Evolutionary conservation across 805 yeast species (phyloP).

Genomic region (Ogataea allantospora): DNA sequence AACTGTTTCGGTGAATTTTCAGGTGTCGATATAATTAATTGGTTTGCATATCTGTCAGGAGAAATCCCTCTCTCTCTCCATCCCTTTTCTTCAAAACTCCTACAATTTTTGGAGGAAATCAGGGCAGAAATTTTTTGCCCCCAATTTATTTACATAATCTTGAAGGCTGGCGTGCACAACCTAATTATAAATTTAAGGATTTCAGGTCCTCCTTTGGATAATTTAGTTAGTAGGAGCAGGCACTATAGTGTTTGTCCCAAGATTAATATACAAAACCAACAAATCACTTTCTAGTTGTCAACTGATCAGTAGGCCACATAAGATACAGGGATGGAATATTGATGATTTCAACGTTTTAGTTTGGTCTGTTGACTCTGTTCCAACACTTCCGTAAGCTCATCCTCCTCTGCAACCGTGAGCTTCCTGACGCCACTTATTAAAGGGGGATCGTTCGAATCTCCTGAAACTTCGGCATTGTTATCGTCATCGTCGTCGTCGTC

Average conservation of each 20-base stretch:
- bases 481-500: conserved; percentile 44
- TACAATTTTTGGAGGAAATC: conserved; percentile 7
- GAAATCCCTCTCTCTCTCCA: conserved; percentile 13
- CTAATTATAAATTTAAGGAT: no score
- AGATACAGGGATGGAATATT: not conserved
- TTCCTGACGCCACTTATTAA: conserved; percentile 25
- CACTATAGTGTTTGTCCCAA: no score
- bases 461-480: conserved; percentile 30
- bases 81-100: conserved; percentile 13
- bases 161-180: no score
- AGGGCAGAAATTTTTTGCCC: conserved; percentile 5
- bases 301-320: not conserved
- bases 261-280: not conserved
- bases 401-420: conserved; percentile 34
- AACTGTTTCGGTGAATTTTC: no score
- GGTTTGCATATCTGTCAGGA: not conserved
- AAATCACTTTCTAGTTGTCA: not conserved
- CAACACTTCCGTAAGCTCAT: conserved; percentile 23
- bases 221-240: no score
- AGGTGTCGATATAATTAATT: not conserved
- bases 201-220: no score
- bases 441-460: conserved; percentile 21
- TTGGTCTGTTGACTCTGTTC: conserved; percentile 4
- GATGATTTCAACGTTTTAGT: not conserved
- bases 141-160: conserved; percentile 4